Evolutionary conservation across 2,329 filamentous ascomycete species (phyloP), one percentile per base, ranked within the genome.

Genomic region (Aspergillus awamori): DNA sequence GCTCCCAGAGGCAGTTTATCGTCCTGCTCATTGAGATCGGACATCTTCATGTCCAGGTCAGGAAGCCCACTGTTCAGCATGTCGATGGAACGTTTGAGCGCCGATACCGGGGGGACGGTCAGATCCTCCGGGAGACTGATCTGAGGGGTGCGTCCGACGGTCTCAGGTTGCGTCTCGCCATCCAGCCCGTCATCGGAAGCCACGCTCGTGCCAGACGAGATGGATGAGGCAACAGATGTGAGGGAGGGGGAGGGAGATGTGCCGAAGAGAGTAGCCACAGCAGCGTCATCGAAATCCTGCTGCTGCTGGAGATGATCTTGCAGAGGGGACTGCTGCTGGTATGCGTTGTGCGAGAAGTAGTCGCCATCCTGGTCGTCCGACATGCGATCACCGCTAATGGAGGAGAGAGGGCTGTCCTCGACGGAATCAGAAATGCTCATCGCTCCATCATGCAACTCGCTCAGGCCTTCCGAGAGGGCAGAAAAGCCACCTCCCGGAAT

Each of bases 391-490:
- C 69, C 68, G 24, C 68, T 68, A 15, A 73, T 62, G 24, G 72
- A 70, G 5, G 74, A 72, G 13, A 74, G 66, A 5, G 72, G 69
- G 52, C 70, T 68, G 49, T 71, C 71, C 53, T 76, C 67, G 10
- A 73, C 67, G 2, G 74, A 71, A 20, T 71, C 71, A 13, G 67
- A 66, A 30, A 70, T 70, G 59, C 64, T 68, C 68, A 69, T 71
- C 33, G 52, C 60, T 24, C 67, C 67, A 51, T 74, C 70, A 20
- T 73, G 67, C 63, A 73, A 63, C 55, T 67, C 67, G 59, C 64
- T 72, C 65, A 84, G 82, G 64, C 82, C 80, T 63, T 78, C 76
- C n/a, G 81, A 59, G 69, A 72, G 58, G 63, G 75, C 65, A 67
- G 74, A 76, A 63, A 64, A 65, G 63, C 68, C 55, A 71, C 72